Base-by-base conservation (phyloP, 805 yeast genomes). In the Zygoascus ofunaensis region DNA sequence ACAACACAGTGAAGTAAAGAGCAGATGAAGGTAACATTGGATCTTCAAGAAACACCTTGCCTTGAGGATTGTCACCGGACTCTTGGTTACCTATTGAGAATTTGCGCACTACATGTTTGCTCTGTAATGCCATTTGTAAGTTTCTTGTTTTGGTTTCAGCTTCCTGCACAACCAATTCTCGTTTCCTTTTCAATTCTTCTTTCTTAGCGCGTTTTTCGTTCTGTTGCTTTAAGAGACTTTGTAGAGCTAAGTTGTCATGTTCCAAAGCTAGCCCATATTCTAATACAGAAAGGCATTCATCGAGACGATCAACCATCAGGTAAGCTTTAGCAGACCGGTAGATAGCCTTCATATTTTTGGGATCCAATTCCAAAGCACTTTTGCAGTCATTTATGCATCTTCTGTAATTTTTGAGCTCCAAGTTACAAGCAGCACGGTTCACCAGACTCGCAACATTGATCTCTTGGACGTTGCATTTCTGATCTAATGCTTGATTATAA, bases 371-470 rank as follows among this genome's bases (percentile, higher is more conserved):
- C 49, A 92, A 64, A 4, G 86, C 87, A 41, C 71, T 72, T 52
- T 80, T 80, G 60, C 95, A 85, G 61, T 90, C 97, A 50, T 82
- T 83, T 51, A 92, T 80, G 58, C 95, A 85, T 44, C 77, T 69
- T 64, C 97, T 75, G 62, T 79, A 90, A 63, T 92, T 92, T 55
- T 80, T 71, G 53, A 92, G 66, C 57, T 84, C 94, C 51, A 92
- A 68, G 55, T 90, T 86, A 63, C 96, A 84, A 1, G 95, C 96
- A 1, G 97, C 95, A 48, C 95, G 73, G 61, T 92, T 92, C 44
- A 81, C 66, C 50, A 72, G 79, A 39, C 92, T 69, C 0, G 90
- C 78, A 2, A 77, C 73, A 32, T 76, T 75, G 21, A 87, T 65
- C 4, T 64, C 68, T 12, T 63, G 61, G 14, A 72, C 80, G 5